Evolutionary conservation across 331 rosid species (phyloP).

Genomic region (Acacia pycnantha): DNA sequence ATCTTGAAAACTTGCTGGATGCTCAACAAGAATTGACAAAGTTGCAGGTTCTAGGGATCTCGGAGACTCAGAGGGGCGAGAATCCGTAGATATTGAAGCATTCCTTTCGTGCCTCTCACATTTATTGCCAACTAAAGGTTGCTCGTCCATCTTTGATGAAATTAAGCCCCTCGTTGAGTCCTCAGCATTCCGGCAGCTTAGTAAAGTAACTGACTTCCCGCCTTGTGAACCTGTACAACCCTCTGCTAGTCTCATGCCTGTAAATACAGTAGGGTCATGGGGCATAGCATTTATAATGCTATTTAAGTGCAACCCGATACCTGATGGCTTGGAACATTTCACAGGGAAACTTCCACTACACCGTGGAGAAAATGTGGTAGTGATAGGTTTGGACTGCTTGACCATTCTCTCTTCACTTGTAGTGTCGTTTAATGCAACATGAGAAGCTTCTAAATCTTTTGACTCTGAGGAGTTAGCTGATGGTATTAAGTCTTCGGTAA

Average conservation of each 20-base stretch:
- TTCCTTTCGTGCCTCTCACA: constrained; percentile 19
- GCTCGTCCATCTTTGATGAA: neutral
- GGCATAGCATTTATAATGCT: constrained; percentile 46
- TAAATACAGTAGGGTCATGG: constrained; percentile 3
- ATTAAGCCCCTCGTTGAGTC: constrained; percentile 12
- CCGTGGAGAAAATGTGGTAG: constrained; percentile 20
- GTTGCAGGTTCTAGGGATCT: neutral
- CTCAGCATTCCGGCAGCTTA: constrained; percentile 6
- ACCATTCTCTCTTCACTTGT: constrained; percentile 14
- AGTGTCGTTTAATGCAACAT: constrained; percentile 5
- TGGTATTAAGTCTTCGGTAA: constrained; percentile 21
- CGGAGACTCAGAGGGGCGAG: constrained; percentile 26
- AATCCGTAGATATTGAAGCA: constrained; percentile 17
- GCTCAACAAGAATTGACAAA: neutral
- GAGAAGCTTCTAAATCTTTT: constrained; percentile 21
- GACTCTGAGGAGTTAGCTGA: constrained; percentile 10
- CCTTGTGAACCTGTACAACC: constrained; percentile 20
- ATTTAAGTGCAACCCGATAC: constrained; percentile 55
- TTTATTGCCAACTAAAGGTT: constrained; percentile 16
- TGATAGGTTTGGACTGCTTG: constrained; percentile 13
- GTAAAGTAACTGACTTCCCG: constrained; percentile 20
- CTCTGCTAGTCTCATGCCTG: constrained; percentile 30
- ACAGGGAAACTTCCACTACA: constrained; percentile 28
- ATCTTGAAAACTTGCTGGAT: constrained; percentile 24
- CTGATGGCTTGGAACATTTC: constrained; percentile 37